A percentile compares a stretch with the other conserved stretches of the same genome.
Conservation (phyloP, 1,139 yeast genomes). For the Taphrina confusa region DNA sequence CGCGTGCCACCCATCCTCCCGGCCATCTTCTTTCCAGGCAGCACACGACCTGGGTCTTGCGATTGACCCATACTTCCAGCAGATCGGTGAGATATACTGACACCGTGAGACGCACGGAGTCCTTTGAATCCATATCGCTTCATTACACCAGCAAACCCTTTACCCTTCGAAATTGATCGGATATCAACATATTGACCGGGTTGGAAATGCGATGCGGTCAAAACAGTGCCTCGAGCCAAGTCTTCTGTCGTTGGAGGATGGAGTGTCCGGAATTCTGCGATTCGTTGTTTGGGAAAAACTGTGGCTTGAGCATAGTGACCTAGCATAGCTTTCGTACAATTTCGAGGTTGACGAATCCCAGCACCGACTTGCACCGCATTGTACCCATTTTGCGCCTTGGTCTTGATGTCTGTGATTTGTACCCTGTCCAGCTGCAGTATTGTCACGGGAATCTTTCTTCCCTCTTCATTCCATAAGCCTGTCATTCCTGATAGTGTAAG, state of each 20-base stretch:
- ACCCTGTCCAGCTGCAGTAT: slow-evolving; percentile 83
- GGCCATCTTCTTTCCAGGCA: slow-evolving; percentile 98
- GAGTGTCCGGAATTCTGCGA: slow-evolving; percentile 65
- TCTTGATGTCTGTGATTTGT: slow-evolving; percentile 77
- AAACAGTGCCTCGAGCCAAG: slow-evolving; percentile 72
- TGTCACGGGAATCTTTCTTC: slow-evolving; percentile 65
- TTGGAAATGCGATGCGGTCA: slow-evolving; percentile 80
- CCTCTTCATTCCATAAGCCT: slow-evolving; percentile 70
- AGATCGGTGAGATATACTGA: slow-evolving; percentile 86
- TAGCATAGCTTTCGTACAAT: slow-evolving; percentile 63
- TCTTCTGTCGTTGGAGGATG: slow-evolving; percentile 9
- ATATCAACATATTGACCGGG: slow-evolving; percentile 83
- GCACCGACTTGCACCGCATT: slow-evolving; percentile 87
- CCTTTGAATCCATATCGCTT: slow-evolving; percentile 92
- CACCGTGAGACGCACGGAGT: slow-evolving; percentile 93
- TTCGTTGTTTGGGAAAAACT: slow-evolving; percentile 76
- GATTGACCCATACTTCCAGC: slow-evolving; percentile 98
- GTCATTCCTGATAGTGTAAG: slow-evolving; percentile 78
- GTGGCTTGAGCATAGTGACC: slow-evolving; percentile 80
- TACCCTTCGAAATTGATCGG: slow-evolving; percentile 80
- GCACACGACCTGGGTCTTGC: slow-evolving; percentile 91
- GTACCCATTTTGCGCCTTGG: slow-evolving; percentile 71
- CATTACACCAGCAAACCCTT: slow-evolving; percentile 98
- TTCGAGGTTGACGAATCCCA: slow-evolving; percentile 65
- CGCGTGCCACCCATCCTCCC: slow-evolving; percentile 88